Evolutionary conservation across 1,139 yeast species (phyloP), one percentile per base, ranked within the genome.

Genomic region (Blastobotrys raffinosifermentans): DNA sequence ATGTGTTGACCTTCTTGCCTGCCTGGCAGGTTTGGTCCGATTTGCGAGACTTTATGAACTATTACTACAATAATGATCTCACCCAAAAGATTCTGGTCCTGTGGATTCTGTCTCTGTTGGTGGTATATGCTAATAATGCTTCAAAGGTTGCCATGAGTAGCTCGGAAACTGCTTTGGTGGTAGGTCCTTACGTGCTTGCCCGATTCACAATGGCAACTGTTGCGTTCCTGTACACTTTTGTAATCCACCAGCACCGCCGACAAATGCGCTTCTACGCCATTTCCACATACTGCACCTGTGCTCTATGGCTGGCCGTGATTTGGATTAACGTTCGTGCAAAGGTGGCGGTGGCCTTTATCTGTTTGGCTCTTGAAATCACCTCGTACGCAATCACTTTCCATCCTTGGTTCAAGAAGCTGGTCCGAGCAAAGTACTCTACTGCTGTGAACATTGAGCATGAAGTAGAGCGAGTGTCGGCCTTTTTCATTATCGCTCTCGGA

Each of bases 361-460:
- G 69, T 29, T 50, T 74, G 33, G 45, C 58, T 4, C 41, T 74
- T 13, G 85, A 78, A 47, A 38, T 48, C 14, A 39, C 43, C 23
- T 17, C 59, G 1, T 45, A 41, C 26, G 25, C 43, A 15, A 19
- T 34, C n/a, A 51, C 65, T 25, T 73, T 64, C 48, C 78, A 72
- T 46, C 81, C 82, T 2, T 50, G 54, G 53, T 57, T 67, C 38
- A 77, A 75, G 49, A 63, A 53, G 33, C 13, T 58, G 17, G 40
- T 76, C 47, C 56, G 61, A 4, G 51, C 72, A 35, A 67, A 65
- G 9, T 68, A 66, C 40, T 70, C 80, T 4, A 76, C 85, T 0
- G 84, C 84, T 0, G 56, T 77, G 41, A 77, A 77, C 50, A 73
- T 79, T 41, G 83, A 77, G 49, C 84, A 78, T 50, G 83, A 76